phyloP scores from a whole-genome alignment of 768 basidiomycete genomes.

The Pulveroboletus sp. region DNA sequence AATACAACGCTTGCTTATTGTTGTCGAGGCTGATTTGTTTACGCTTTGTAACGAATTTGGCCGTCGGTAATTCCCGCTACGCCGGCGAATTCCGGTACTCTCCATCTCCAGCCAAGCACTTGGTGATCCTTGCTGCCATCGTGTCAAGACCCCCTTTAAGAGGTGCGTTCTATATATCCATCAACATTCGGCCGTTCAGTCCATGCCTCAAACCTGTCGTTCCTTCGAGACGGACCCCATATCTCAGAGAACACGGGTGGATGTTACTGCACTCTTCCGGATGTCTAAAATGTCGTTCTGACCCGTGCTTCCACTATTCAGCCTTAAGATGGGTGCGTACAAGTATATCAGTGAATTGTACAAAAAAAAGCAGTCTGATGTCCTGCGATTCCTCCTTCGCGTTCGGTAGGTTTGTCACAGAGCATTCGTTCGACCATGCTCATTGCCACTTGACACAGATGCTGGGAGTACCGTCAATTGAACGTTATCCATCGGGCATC shows the following conservation, averaged over 20 bases:
- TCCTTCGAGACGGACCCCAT: slow-evolving; percentile 1
- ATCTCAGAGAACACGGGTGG: slow-evolving; percentile 19
- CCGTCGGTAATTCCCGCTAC: slow-evolving; percentile 24
- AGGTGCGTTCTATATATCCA: slow-evolving; percentile 24
- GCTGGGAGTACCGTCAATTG: slow-evolving; percentile 98
- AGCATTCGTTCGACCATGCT: background rate
- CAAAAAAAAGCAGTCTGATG: slow-evolving; percentile 98
- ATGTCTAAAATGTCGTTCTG: slow-evolving; percentile 14
- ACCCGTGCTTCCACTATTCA: slow-evolving; percentile 17
- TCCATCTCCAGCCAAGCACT: background rate
- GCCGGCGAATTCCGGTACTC: slow-evolving; percentile 18
- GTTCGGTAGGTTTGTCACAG: slow-evolving; percentile 60
- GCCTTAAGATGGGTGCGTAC: slow-evolving; percentile 83
- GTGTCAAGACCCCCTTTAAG: slow-evolving; percentile 21
- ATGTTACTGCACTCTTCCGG: slow-evolving; percentile 14
- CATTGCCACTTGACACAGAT: slow-evolving; percentile 41
- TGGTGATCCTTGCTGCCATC: slow-evolving; percentile 8
- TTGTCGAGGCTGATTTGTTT: too few species aligned
- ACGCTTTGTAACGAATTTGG: slow-evolving; percentile 8
- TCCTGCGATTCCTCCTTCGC: slow-evolving; percentile 95
- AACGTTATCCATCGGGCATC: slow-evolving; percentile 98
- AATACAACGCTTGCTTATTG: slow-evolving; percentile 20
- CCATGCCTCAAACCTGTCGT: background rate
- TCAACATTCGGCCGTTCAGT: background rate
- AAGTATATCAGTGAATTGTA: slow-evolving; percentile 96